Conservation (phyloP, 495 filamentous ascomycete species). For the Penicillium subrubescens region DNA sequence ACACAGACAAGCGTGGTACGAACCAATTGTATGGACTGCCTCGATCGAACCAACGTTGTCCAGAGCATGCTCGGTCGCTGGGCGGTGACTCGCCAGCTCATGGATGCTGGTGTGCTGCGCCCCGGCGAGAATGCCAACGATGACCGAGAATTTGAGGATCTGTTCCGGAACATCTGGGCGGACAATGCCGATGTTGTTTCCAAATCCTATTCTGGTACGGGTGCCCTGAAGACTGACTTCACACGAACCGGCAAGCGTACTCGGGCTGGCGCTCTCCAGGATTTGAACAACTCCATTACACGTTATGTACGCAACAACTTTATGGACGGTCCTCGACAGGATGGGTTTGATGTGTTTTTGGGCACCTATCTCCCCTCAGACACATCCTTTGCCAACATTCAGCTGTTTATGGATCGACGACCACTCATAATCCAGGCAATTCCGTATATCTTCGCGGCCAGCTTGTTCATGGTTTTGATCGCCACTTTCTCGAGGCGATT, state of each 20-base stretch:
- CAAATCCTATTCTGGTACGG: conserved; percentile 89
- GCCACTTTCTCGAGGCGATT: conserved; percentile 67
- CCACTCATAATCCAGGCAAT: conserved; percentile 85
- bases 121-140: conserved; percentile 69
- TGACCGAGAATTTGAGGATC: conserved; percentile 74
- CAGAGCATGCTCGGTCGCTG: conserved; percentile 92
- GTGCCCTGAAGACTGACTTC: conserved; percentile 94
- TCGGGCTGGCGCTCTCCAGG: conserved; percentile 75
- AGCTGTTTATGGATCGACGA: conserved; percentile 82
- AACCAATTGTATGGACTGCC: conserved; percentile 99
- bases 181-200: conserved; percentile 97
- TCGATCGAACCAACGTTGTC: conserved; percentile 96
- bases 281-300: conserved; percentile 78
- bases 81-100: conserved; percentile 82
- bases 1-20: conserved; percentile 84
- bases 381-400: conserved; percentile 60
- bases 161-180: conserved; percentile 96
- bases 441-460: conserved; percentile 86
- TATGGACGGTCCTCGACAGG: conserved; percentile 86
- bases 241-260: conserved; percentile 88
- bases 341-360: conserved; percentile 92
- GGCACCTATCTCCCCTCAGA: conserved; percentile 77
- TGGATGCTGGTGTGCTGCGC: conserved; percentile 74
- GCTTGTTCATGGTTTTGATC: conserved; percentile 84
- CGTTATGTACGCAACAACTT: conserved; percentile 92